Percentiles rank a stretch among this genome's conserved stretches.
These are phyloP conservation scores for Urostyla sp. DNA, from an alignment of 73 alveolate species.

Conservation along the genomic window DNA sequence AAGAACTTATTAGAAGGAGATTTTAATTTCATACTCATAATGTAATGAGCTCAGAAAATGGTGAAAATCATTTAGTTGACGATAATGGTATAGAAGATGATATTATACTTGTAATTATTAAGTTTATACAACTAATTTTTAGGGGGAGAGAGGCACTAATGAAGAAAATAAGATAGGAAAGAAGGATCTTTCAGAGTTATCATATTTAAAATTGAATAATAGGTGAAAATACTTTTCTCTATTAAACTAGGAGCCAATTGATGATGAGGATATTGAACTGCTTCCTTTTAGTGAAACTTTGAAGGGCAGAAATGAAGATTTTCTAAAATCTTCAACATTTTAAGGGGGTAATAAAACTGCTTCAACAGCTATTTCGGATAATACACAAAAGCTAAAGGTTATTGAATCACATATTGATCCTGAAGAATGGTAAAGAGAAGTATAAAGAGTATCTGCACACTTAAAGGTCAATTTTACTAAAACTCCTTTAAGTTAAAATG, in stretches of 20 bases:
- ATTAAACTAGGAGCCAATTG: background rate
- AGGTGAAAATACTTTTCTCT: constrained; percentile 1
- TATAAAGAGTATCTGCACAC: constrained; percentile 28
- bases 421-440: constrained; percentile 69
- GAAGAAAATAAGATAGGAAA: constrained; percentile 10
- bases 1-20: constrained; percentile 89
- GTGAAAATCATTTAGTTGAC: background rate
- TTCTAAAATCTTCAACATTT: background rate
- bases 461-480: background rate
- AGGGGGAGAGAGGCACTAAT: background rate
- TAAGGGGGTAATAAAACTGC: constrained; percentile 25
- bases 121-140: background rate
- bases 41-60: constrained; percentile 36
- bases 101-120: background rate
- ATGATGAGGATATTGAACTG: constrained; percentile 7
- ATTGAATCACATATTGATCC: constrained; percentile 50
- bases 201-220: background rate
- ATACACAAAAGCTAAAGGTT: constrained; percentile 11
- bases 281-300: too few relatives aligned
- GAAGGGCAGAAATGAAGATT: constrained; percentile 13
- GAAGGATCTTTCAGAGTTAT: constrained; percentile 10
- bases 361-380: constrained; percentile 17
- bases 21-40: constrained; percentile 77
- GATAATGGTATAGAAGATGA: constrained; percentile 39
- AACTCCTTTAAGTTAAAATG: background rate